Percentiles rank a stretch among this genome's conserved stretches.
These are phyloP conservation scores for Solanum arcanum DNA, from an alignment of 257 asterid species.

Conservation along the genomic window DNA sequence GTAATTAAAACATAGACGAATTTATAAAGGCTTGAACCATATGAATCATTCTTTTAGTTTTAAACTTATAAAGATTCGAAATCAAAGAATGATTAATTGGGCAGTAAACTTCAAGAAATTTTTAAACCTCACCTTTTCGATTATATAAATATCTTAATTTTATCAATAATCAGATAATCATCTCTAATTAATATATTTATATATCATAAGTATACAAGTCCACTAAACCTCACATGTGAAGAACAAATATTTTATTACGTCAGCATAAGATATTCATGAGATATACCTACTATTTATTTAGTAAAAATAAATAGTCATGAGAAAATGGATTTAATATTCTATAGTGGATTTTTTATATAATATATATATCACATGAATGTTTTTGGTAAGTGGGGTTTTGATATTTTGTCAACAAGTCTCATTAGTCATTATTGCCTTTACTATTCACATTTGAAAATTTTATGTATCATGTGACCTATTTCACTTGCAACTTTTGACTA, in stretches of 20 bases:
- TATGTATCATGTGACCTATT: not conserved
- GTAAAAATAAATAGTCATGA: not conserved
- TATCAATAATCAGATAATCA: not conserved
- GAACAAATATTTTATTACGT: not conserved
- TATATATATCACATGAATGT: not conserved
- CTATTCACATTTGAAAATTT: not conserved
- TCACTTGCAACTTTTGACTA: not conserved
- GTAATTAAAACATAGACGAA: too few relatives aligned
- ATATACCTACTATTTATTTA: not conserved
- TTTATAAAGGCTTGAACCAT: not conserved
- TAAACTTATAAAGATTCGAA: too few relatives aligned
- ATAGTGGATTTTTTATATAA: not conserved
- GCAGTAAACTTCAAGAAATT: not conserved
- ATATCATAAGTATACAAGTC: not conserved
- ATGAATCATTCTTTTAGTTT: too few relatives aligned
- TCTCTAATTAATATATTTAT: not conserved
- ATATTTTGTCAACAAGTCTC: not conserved
- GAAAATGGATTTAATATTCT: not conserved
- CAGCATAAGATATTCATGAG: not conserved
- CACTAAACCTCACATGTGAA: not conserved
- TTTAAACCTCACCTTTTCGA: not conserved
- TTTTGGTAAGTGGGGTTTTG: not conserved
- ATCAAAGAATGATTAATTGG: not conserved
- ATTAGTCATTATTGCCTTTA: not conserved
- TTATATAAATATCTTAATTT: not conserved